A percentile compares a stretch with the other conserved stretches of the same genome.
phyloP scores from a whole-genome alignment of 2,329 filamentous ascomycete species.

The Xylaria sp. region DNA sequence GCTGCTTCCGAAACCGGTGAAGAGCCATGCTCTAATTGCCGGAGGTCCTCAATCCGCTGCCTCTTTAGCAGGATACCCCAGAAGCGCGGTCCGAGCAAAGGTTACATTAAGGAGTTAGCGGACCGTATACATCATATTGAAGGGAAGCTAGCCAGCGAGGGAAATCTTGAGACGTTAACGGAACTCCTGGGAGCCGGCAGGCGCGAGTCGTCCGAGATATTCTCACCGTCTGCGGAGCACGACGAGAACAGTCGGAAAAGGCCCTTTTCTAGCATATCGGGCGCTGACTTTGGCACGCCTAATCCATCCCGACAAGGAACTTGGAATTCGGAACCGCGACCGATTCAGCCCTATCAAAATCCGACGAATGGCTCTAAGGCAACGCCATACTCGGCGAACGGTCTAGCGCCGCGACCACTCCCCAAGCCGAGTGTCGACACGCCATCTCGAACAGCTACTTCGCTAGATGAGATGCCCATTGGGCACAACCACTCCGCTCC shows the following conservation, averaged over 20 bases:
- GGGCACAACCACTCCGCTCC: slow-evolving; percentile 51
- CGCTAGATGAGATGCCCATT: slow-evolving; percentile 46
- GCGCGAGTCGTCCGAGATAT: slow-evolving; percentile 61
- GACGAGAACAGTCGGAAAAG: slow-evolving; percentile 54
- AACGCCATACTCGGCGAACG: slow-evolving; percentile 53
- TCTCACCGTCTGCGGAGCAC: slow-evolving; percentile 59
- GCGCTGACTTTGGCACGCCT: slow-evolving; percentile 52
- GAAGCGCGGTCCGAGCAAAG: slow-evolving; percentile 90
- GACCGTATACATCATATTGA: slow-evolving; percentile 86
- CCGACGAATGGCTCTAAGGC: slow-evolving; percentile 47
- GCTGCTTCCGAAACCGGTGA: slow-evolving; percentile 78
- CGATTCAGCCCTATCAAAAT: slow-evolving; percentile 56
- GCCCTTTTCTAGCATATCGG: slow-evolving; percentile 54
- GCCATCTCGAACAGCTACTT: slow-evolving; percentile 52
- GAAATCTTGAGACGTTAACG: slow-evolving; percentile 58
- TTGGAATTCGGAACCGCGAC: slow-evolving; percentile 62
- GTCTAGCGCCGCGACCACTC: slow-evolving; percentile 60
- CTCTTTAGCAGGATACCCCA: slow-evolving; percentile 88
- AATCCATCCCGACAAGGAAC: slow-evolving; percentile 56
- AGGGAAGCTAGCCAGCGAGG: slow-evolving; percentile 73
- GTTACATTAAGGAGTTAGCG: slow-evolving; percentile 93
- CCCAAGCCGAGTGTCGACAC: slow-evolving; percentile 52
- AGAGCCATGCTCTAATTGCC: slow-evolving; percentile 83
- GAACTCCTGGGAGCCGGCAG: slow-evolving; percentile 53
- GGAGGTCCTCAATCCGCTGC: slow-evolving; percentile 78